These are phyloP conservation scores for Sapria himalayana DNA, from an alignment of 345 rosid species.

Conservation along the genomic window DNA sequence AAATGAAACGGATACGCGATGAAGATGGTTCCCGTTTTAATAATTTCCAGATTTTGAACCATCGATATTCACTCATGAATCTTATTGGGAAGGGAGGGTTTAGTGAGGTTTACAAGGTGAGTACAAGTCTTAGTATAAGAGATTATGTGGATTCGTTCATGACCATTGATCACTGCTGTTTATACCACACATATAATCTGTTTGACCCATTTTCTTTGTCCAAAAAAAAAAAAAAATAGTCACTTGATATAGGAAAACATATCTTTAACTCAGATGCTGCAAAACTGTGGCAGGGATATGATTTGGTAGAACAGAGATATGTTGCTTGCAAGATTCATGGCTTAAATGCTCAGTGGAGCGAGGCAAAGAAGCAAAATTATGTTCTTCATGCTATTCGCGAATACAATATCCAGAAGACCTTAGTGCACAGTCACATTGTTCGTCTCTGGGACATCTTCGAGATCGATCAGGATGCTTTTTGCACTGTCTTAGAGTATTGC, in stretches of 20 bases:
- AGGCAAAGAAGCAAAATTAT: slow-evolving; percentile 97
- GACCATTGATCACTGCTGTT: no score
- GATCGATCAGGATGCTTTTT: slow-evolving; percentile 89
- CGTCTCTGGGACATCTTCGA: slow-evolving; percentile 96
- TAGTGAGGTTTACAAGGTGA: slow-evolving; percentile 99
- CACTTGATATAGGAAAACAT: no score
- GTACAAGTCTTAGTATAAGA: no score
- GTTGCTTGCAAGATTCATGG: slow-evolving; percentile 99
- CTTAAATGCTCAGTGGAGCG: slow-evolving; percentile 97
- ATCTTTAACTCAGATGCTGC: no score
- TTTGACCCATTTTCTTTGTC: no score
- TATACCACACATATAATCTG: no score
- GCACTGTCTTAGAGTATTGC: slow-evolving; percentile 93
- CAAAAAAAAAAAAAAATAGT: no score
- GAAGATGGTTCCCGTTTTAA: slow-evolving; percentile 99
- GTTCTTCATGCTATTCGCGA: slow-evolving; percentile 88
- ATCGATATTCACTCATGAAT: slow-evolving; percentile 75
- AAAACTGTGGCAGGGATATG: slow-evolving; percentile 97
- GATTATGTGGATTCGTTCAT: no score
- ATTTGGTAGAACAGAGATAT: slow-evolving; percentile 84
- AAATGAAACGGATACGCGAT: slow-evolving; percentile 93
- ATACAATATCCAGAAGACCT: slow-evolving; percentile 85
- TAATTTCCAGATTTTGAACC: slow-evolving; percentile 75
- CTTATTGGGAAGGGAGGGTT: slow-evolving; percentile 99
- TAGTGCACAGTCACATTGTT: slow-evolving; percentile 95